Evolutionary conservation across 1,284 basidiomycete genomes (phyloP).

Genomic region (Leccinum pallidistipes): DNA sequence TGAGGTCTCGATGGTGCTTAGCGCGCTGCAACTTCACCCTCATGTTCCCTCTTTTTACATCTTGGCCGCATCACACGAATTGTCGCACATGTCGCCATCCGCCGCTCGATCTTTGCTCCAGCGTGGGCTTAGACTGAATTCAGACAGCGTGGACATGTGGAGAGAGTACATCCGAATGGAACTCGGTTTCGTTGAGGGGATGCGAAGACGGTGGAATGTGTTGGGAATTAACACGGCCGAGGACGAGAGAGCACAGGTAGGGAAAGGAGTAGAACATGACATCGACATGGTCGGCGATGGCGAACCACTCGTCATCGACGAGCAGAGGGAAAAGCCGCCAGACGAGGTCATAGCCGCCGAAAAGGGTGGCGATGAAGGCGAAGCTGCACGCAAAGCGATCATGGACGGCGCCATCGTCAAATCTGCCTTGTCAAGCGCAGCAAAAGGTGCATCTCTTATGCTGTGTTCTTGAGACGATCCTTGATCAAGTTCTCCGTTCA

Average conservation of each 20-base stretch:
- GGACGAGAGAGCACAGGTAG: conserved; percentile 31
- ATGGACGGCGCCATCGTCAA: conserved; percentile 73
- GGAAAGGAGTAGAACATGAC: conserved; percentile 14
- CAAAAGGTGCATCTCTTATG: conserved; percentile 50
- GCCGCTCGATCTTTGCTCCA: conserved; percentile 85
- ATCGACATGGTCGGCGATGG: conserved; percentile 28
- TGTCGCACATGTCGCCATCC: conserved; percentile 75
- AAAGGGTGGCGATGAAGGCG: conserved; percentile 42
- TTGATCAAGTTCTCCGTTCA: conserved; percentile 30
- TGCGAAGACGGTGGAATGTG: conserved; percentile 80
- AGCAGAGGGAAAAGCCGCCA: conserved; percentile 23
- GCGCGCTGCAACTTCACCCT: conserved; percentile 87
- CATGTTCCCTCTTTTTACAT: conserved; percentile 81
- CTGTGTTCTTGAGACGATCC: neutral
- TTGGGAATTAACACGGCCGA: conserved; percentile 55
- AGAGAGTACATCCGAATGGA: conserved; percentile 91
- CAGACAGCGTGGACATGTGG: conserved; percentile 76
- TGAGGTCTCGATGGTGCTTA: conserved; percentile 30
- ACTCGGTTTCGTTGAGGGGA: conserved; percentile 82
- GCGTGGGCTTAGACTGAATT: conserved; percentile 80
- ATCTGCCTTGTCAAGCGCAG: conserved; percentile 63
- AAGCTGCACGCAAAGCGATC: conserved; percentile 57
- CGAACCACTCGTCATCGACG: conserved; percentile 22
- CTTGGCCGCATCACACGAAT: conserved; percentile 83
- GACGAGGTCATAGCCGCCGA: conserved; percentile 32